Evolutionary conservation across 192 early-diverging fungal genomes (phyloP), one percentile per base, ranked within the genome.

Genomic region (Backusella parvicylindrica): DNA sequence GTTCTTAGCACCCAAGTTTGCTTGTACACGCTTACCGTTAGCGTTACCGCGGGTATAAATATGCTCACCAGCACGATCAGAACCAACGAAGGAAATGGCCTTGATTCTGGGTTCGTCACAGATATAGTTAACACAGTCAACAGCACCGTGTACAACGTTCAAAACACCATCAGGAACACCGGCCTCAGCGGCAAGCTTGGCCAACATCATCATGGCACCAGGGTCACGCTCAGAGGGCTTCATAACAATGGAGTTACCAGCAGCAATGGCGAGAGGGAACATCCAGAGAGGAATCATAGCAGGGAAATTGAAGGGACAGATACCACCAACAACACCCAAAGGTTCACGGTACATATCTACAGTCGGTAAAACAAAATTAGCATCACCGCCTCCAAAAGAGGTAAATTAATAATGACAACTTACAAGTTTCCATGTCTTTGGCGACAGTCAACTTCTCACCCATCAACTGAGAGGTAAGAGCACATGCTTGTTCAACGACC

Each of bases 1-100:
- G 90, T 98, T 98, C 90, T 98, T 98, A 78, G 96, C 96, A 26
- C 95, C 95, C 81, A 98, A 83, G 83, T 98, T 98, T 23, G 96
- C 94, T 84, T 98, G 97, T 40, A 97, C 96, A 72, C 97, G 92
- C 86, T 98, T 97, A 75, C 97, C 97, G 75, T 96, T 92, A 77
- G 83, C 84, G 71, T 92, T 90, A 7, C 95, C 92, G 53, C 97
- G 92, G 38, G 88, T 88, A 79, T 95, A 93, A 49, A 98, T 97
- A 84, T 97, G 88, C 76, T 93, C 88, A 60, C 97, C 97, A 41
- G 96, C 95, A 50, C 33, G 40, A 84, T 98, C 95, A 72, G 91
- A 91, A 70, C 97, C 97, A 43, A 98, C 96, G 81, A 98, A 97
- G 6, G 94, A 96, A 68, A 98, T 96, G 63, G 97, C 97, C 75